phyloP scores from a whole-genome alignment of 2,329 filamentous ascomycete genomes.

The Alternaria dauci region DNA sequence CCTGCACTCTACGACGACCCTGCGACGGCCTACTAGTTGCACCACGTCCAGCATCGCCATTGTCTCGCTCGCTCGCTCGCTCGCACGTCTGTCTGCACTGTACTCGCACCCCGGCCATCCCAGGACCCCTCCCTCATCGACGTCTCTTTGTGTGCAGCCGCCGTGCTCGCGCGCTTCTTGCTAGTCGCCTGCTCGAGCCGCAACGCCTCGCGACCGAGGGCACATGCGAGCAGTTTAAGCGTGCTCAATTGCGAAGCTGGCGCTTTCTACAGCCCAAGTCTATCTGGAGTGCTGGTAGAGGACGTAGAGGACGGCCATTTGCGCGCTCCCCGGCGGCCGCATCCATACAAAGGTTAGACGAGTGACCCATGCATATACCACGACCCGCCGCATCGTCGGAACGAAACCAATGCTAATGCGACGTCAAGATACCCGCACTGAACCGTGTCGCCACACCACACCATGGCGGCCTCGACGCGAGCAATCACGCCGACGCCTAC shows the following conservation, averaged over 20 bases:
- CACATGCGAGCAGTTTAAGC: slow-evolving; percentile 15
- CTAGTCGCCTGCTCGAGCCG: slow-evolving; percentile 17
- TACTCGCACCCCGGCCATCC: neutral
- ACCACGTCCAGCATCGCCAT: slow-evolving; percentile 9
- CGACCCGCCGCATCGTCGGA: neutral
- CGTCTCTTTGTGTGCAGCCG: slow-evolving; percentile 11
- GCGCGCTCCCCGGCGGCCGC: slow-evolving; percentile 20
- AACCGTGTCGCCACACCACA: slow-evolving; percentile 8
- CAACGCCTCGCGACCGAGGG: slow-evolving; percentile 16
- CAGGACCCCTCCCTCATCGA: slow-evolving; percentile 15
- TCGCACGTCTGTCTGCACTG: neutral
- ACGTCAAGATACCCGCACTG: slow-evolving; percentile 13
- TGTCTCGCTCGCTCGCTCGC: neutral
- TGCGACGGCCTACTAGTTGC: slow-evolving; percentile 5
- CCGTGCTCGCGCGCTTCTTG: slow-evolving; percentile 5
- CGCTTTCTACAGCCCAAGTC: slow-evolving; percentile 17
- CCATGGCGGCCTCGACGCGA: slow-evolving; percentile 56
- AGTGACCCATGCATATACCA: slow-evolving; percentile 4
- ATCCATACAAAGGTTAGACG: slow-evolving; percentile 32
- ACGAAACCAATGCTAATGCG: slow-evolving; percentile 19
- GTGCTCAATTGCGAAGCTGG: slow-evolving; percentile 29
- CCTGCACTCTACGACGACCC: slow-evolving; percentile 8
- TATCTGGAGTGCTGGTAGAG: slow-evolving; percentile 21
- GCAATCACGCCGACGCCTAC: slow-evolving; percentile 55
- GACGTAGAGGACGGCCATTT: slow-evolving; percentile 17